phyloP scores from a whole-genome alignment of 2,329 filamentous ascomycete genomes.

The Fusarium guadeloupense region DNA sequence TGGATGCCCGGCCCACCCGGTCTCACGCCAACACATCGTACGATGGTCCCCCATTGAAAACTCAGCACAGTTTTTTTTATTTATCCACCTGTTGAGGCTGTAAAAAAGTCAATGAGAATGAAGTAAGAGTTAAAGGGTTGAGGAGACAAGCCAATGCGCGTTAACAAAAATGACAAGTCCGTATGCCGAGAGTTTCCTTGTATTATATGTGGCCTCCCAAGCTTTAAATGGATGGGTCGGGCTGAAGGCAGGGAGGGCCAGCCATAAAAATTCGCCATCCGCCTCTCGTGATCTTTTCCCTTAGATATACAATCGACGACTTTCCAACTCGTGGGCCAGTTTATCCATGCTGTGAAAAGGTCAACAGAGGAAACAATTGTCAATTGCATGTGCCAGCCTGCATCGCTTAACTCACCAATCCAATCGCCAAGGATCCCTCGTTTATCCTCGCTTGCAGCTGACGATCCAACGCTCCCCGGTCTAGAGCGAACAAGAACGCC shows the following conservation, averaged over 20 bases:
- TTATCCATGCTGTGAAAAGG: slow-evolving; percentile 2
- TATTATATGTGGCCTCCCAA: background rate
- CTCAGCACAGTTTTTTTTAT: background rate
- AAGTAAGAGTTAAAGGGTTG: background rate
- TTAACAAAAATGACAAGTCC: slow-evolving; percentile 6
- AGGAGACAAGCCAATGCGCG: slow-evolving; percentile 1
- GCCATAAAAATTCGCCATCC: slow-evolving; percentile 7
- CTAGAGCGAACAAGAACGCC: background rate
- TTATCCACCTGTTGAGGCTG: slow-evolving; percentile 1
- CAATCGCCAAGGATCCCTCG: slow-evolving; percentile 19
- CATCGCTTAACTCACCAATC: slow-evolving; percentile 7
- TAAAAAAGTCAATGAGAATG: background rate
- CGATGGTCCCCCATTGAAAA: slow-evolving; percentile 26
- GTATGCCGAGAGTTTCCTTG: background rate
- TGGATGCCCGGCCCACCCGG: slow-evolving; percentile 39
- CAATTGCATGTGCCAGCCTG: slow-evolving; percentile 8
- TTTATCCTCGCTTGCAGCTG: slow-evolving; percentile 22
- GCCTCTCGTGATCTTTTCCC: slow-evolving; percentile 15
- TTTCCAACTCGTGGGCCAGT: slow-evolving; percentile 4
- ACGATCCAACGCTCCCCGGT: slow-evolving; percentile 28
- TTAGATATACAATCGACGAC: background rate
- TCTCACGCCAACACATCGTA: slow-evolving; percentile 40
- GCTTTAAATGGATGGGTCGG: slow-evolving; percentile 23
- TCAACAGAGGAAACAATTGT: slow-evolving; percentile 10
- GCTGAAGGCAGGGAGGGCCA: slow-evolving; percentile 5